Evolutionary conservation across 148 eudicot genomes (phyloP).

Genomic region (Vaccinium vitisidaea): DNA sequence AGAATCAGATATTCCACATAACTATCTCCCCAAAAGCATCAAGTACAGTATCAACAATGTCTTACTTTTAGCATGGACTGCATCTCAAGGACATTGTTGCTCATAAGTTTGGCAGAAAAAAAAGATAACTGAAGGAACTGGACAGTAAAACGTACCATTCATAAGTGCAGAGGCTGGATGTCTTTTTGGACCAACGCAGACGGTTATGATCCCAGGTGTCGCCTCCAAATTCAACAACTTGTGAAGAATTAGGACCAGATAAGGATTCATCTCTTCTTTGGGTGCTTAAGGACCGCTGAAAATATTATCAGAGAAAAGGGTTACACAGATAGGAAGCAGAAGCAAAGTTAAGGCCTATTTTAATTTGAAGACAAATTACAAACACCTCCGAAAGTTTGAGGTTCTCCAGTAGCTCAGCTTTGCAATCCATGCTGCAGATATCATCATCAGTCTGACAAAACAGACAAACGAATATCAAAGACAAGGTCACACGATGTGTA

Average conservation of each 20-base stretch:
- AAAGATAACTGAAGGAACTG: background rate
- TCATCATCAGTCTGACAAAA: constrained; percentile 73
- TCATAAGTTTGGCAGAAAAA: background rate
- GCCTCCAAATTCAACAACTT: constrained; percentile 40
- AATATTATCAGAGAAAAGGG: constrained; percentile 11
- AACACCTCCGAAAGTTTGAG: constrained; percentile 44
- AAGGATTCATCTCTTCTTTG: constrained; percentile 22
- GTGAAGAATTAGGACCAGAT: constrained; percentile 25
- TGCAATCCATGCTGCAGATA: constrained; percentile 86
- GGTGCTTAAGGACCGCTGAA: constrained; percentile 32
- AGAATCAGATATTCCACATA: background rate
- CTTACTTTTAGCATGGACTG: background rate
- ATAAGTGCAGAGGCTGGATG: constrained; percentile 66
- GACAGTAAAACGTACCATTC: constrained; percentile 47
- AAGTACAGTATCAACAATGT: background rate
- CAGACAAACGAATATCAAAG: constrained; percentile 11
- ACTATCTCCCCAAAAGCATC: background rate
- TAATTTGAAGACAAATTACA: constrained; percentile 11
- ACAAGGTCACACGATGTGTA: background rate
- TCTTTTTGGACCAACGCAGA: constrained; percentile 65
- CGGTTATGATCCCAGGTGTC: constrained; percentile 71
- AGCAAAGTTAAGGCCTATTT: background rate
- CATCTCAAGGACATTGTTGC: background rate
- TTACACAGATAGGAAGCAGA: constrained; percentile 1
- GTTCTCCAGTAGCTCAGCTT: constrained; percentile 62